These are phyloP conservation scores for Akanthomyces muscarius DNA, from an alignment of 2,329 filamentous ascomycete genomes.

Conservation along the genomic window DNA sequence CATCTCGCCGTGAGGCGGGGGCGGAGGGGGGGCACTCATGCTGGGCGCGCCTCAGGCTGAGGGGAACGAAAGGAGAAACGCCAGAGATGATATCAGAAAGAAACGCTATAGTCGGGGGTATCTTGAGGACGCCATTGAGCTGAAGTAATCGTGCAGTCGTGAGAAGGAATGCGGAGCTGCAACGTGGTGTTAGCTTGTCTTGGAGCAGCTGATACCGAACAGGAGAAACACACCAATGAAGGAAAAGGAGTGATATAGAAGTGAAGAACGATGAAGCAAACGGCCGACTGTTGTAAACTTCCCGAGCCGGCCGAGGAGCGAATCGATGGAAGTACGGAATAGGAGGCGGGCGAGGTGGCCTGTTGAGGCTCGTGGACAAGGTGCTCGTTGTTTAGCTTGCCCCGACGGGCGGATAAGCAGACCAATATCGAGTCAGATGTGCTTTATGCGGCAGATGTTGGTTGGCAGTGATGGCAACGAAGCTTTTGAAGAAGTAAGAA, in stretches of 20 bases:
- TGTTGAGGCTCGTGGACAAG: background rate
- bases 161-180: conserved; percentile 19
- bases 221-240: conserved; percentile 1
- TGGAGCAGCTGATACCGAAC: background rate
- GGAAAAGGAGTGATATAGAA: background rate
- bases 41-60: conserved; percentile 18
- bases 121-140: conserved; percentile 30
- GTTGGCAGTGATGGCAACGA: background rate
- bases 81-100: conserved; percentile 5
- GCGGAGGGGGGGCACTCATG: conserved; percentile 66
- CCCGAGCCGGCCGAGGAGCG: background rate
- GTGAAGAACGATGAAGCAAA: background rate
- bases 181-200: background rate
- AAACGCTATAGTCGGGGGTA: conserved; percentile 22
- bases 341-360: conserved; percentile 3
- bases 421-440: background rate
- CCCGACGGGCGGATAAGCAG: conserved; percentile 16
- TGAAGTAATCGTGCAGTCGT: conserved; percentile 20
- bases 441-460: background rate
- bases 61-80: conserved; percentile 1
- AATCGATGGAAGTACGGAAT: background rate
- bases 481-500: background rate
- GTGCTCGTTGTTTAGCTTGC: conserved; percentile 9
- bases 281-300: background rate
- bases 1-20: conserved; percentile 78